Percentiles rank a stretch among this genome's conserved stretches.
phyloP scores from a whole-genome alignment of 176 grass and related monocot genomes.

The Eremochloa ophiuroides region DNA sequence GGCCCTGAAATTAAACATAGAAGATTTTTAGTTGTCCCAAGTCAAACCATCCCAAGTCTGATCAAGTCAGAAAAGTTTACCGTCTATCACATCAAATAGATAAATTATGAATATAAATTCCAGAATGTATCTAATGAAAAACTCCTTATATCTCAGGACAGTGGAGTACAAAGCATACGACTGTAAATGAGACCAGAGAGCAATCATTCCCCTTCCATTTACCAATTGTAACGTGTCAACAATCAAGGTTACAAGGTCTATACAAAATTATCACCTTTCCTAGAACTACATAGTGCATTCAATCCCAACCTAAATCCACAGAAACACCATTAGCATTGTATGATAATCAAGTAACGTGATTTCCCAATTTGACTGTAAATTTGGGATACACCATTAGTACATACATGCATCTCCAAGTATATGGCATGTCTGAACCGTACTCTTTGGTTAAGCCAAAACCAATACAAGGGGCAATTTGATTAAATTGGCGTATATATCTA shows the following conservation, averaged over 20 bases:
- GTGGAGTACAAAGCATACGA: background rate
- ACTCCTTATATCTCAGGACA: background rate
- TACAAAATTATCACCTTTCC: slow-evolving; percentile 1
- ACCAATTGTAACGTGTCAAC: background rate
- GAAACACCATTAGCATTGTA: background rate
- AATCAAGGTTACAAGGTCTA: background rate
- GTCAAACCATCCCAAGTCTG: background rate
- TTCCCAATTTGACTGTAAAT: background rate
- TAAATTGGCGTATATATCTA: background rate
- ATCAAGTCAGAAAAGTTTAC: background rate
- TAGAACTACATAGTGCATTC: background rate
- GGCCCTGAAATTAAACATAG: background rate
- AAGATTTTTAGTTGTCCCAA: background rate
- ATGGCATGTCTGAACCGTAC: background rate
- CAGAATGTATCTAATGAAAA: background rate
- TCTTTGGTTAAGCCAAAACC: background rate
- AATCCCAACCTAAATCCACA: background rate
- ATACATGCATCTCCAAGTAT: background rate
- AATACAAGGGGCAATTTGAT: background rate
- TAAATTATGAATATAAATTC: background rate
- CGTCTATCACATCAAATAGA: background rate
- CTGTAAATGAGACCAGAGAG: background rate
- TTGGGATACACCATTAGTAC: background rate
- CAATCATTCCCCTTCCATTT: slow-evolving; percentile 5
- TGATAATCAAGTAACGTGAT: background rate